These are phyloP conservation scores for Aegilops sharonensis DNA, from an alignment of 176 grass and related monocot genomes.

Conservation along the genomic window DNA sequence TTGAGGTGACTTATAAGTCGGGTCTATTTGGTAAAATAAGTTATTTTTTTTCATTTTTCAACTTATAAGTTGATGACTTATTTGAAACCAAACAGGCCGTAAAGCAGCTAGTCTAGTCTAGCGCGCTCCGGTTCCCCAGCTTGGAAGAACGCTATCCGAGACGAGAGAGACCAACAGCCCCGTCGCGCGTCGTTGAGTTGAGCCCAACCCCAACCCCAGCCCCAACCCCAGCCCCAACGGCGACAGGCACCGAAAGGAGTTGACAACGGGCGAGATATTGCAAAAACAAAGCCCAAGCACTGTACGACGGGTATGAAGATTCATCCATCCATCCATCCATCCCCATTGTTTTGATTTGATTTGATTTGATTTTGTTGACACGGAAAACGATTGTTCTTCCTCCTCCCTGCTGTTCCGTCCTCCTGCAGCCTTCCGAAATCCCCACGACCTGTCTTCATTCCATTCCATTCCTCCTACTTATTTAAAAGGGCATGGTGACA, in stretches of 20 bases:
- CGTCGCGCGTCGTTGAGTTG: not conserved
- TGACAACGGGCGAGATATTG: not conserved
- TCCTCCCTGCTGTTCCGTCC: not conserved
- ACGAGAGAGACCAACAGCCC: not conserved
- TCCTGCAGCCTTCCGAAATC: constrained; percentile 29
- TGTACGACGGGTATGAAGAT: not conserved
- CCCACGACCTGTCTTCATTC: not conserved
- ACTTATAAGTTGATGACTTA: no score
- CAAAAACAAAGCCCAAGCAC: constrained; percentile 2
- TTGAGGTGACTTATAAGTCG: no score
- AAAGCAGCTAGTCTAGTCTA: not conserved
- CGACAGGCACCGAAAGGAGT: not conserved
- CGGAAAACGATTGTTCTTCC: constrained; percentile 38
- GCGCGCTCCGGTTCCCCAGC: constrained; percentile 5
- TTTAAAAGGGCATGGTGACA: constrained; percentile 14
- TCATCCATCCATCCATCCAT: not conserved
- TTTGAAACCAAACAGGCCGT: no score
- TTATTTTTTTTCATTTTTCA: no score
- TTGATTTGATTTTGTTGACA: not conserved
- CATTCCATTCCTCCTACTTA: not conserved
- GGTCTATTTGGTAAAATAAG: no score
- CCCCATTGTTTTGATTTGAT: not conserved
- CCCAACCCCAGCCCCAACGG: constrained; percentile 7
- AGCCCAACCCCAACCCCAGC: not conserved
- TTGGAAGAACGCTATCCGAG: constrained; percentile 18